A percentile compares a stretch with the other conserved stretches of the same genome.
phyloP scores from a whole-genome alignment of 1,284 basidiomycete species.

The Malassezia psittaci region DNA sequence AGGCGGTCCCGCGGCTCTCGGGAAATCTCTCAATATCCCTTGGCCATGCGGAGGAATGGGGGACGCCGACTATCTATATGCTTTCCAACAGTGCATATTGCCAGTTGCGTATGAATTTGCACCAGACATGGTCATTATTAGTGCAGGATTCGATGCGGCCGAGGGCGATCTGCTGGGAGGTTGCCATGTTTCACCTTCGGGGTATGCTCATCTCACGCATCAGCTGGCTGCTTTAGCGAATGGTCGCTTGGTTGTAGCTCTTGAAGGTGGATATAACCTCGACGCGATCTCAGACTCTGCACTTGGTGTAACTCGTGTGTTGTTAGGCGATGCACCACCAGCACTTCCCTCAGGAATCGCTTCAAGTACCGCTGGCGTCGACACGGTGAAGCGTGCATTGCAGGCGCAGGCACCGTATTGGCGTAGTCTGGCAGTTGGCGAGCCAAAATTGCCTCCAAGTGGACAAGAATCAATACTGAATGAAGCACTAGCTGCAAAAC shows the following conservation, averaged over 20 bases:
- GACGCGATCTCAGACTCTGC: constrained; percentile 78
- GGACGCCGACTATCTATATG: constrained; percentile 91
- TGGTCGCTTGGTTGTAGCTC: constrained; percentile 78
- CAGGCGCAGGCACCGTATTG: constrained; percentile 79
- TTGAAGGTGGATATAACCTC: constrained; percentile 97
- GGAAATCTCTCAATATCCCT: constrained; percentile 84
- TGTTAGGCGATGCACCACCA: constrained; percentile 75
- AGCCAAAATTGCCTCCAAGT: constrained; percentile 27
- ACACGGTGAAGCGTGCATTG: constrained; percentile 76
- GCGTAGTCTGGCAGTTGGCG: constrained; percentile 65
- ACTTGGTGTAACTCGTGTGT: constrained; percentile 68
- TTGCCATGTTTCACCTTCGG: constrained; percentile 80
- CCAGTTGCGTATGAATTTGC: constrained; percentile 92
- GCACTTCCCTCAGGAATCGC: constrained; percentile 54
- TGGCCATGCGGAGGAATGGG: constrained; percentile 82
- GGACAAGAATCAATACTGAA: neutral
- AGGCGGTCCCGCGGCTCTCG: constrained; percentile 63
- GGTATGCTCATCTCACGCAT: constrained; percentile 97
- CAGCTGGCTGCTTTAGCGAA: constrained; percentile 81
- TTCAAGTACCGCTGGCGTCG: constrained; percentile 68
- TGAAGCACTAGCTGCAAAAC: neutral
- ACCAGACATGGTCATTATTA: constrained; percentile 92
- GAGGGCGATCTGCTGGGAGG: constrained; percentile 80
- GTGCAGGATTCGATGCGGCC: constrained; percentile 95
- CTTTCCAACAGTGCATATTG: constrained; percentile 91